Evolutionary conservation across 257 asterid genomes (phyloP).

Genomic region (Leonotis leonurus): DNA sequence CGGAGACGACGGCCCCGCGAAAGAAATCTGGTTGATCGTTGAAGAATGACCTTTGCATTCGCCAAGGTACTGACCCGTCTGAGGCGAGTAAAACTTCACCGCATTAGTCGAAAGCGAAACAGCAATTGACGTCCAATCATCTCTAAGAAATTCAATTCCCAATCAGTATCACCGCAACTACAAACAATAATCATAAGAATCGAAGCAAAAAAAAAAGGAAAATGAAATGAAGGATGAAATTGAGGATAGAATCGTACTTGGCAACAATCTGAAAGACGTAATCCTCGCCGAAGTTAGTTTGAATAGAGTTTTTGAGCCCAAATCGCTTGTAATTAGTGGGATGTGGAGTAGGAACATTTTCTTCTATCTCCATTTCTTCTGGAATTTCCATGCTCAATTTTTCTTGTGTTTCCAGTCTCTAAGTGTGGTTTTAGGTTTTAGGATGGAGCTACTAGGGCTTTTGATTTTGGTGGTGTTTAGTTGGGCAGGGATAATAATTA

Average conservation of each 20-base stretch:
- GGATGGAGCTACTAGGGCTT: slow-evolving; percentile 27
- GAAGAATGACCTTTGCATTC: slow-evolving; percentile 72
- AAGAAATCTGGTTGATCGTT: slow-evolving; percentile 66
- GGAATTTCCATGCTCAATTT: slow-evolving; percentile 27
- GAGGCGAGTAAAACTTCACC: slow-evolving; percentile 83
- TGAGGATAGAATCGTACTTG: slow-evolving; percentile 29
- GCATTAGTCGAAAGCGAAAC: slow-evolving; percentile 83
- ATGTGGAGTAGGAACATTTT: slow-evolving; percentile 15
- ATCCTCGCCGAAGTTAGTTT: slow-evolving; percentile 87
- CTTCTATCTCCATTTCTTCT: slow-evolving; percentile 72
- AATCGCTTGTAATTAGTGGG: slow-evolving; percentile 33
- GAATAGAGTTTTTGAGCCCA: slow-evolving; percentile 67
- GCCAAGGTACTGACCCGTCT: slow-evolving; percentile 78
- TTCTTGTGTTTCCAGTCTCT: background rate
- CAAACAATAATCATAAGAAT: background rate
- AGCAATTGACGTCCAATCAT: slow-evolving; percentile 88
- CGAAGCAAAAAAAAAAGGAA: too few species aligned
- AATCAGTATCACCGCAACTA: background rate
- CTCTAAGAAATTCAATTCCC: slow-evolving; percentile 30
- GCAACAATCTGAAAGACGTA: slow-evolving; percentile 82
- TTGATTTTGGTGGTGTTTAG: background rate
- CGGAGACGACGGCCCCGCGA: slow-evolving; percentile 52
- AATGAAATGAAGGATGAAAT: background rate
- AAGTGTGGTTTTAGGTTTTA: slow-evolving; percentile 3
- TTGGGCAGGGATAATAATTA: too few species aligned